Base-by-base conservation (phyloP, 2,329 filamentous ascomycete genomes). In the Cordyceps fumosorosea region DNA sequence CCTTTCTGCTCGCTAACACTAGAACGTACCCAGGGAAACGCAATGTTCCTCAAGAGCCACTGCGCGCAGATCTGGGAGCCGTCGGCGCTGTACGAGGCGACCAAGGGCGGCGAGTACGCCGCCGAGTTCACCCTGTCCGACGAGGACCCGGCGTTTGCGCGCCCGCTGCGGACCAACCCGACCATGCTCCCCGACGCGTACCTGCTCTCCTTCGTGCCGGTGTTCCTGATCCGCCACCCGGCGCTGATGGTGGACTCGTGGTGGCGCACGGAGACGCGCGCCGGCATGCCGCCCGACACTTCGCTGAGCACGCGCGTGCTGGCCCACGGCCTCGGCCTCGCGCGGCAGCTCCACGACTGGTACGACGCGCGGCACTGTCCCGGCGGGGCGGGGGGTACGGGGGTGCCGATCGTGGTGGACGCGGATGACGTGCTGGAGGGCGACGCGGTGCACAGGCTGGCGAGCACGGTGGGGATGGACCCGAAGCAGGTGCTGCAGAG, bases 11-110 rank as follows among this genome's bases (percentile, higher is more conserved):
- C 22, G n/a, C 24, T 42, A 3, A 24, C 20, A 7, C n/a, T n/a
- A 42, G 37, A 40, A 14, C 16, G 3, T 1, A 1, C 52, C 12
- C n/a, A 63, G 62, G 52, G 47, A 18, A 32, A 55, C 42, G 26
- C 56, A 24, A n/a, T 60, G 8, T 63, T 63, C 56, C 45, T 63
- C 44, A 63, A 63, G 24, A 60, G 52, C 56, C 62, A 63, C 44
- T 24, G 60, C 44, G n/a, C 22, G 29, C 62, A 63, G 37, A 45
- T 55, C 26, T 60, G 50, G 42, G 29, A 56, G 37, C 62, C 56
- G 10, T 63, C 62, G 16, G 6, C 1, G 16, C 20, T 60, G 32
- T 56, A 29, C 26, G 47, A 63, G 22, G 50, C 51, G 18, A 60
- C 57, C 50, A 42, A 45, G 29, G 16, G 37, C 51, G 62, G 50